Base-by-base conservation (phyloP, 2,329 filamentous ascomycete species). In the Rhynchosporium secalis region DNA sequence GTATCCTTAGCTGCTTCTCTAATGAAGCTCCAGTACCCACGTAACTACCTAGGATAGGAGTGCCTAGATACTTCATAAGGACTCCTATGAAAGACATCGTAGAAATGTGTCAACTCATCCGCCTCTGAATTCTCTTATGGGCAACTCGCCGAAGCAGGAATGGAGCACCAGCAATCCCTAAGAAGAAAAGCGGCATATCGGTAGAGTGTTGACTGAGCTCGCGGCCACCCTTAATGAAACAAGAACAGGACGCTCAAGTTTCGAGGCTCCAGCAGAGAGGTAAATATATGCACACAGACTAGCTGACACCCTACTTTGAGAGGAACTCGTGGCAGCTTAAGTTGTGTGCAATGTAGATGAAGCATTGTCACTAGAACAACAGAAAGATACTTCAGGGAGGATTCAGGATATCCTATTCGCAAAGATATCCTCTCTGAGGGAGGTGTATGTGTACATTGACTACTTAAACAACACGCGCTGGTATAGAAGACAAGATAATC, bases 261-360 rank as follows among this genome's bases (percentile, higher is more conserved):
- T 72, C 72, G 66, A 69, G 72, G 72, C 73, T 73, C 72, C 72
- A 73, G 72, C 69, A 57, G 65, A 72, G 69, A 67, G 62, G 55
- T 74, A 61, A 64, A 71, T 96, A 82, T 96, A 82, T 91, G 92
- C 92, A 96, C 89, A 87, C 86, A 90, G 92, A 96, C 92, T 95
- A 87, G 93, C 95, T 87, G 89, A 87, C 91, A 92, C 86, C 85
- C 86, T 87, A 94, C 84, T 84, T 89, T 83, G 79, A 79, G 84
- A 82, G 81, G 76, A 69, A 78, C 79, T 86, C 84, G 84, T 92
- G 91, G 85, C 91, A 96, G 95, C 92, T 96, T 90, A 96, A 96
- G 89, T 59, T 90, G 90, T 89, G 90, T 94, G 92, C 92, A 90
- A 56, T 51, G 26, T 31, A 36, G 26, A n/a, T 36, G 36, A 10